Evolutionary conservation across 495 filamentous ascomycete species (phyloP).

Genomic region (Rhypophila decipiens): DNA sequence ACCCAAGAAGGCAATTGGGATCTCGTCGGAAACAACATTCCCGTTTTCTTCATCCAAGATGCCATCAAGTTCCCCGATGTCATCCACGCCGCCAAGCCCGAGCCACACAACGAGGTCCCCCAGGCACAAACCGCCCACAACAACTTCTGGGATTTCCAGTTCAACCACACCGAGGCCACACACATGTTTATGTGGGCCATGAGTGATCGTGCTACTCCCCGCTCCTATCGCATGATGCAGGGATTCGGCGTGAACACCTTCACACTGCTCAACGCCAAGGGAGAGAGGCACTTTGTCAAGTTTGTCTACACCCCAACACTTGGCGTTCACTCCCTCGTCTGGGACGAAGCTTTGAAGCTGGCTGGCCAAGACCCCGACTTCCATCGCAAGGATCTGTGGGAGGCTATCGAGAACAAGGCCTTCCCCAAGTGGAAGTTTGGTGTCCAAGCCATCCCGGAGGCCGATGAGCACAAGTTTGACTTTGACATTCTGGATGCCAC

Average conservation of each 20-base stretch:
- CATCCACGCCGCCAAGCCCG: constrained; percentile 74
- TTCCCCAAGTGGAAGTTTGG: constrained; percentile 83
- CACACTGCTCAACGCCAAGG: constrained; percentile 63
- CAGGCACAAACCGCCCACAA: constrained; percentile 61
- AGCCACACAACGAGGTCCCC: constrained; percentile 65
- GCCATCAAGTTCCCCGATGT: constrained; percentile 70
- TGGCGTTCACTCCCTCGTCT: constrained; percentile 78
- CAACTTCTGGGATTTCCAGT: constrained; percentile 58
- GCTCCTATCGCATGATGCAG: constrained; percentile 84
- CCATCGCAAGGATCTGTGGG: constrained; percentile 74
- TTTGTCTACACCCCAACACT: constrained; percentile 73
- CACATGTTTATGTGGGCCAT: constrained; percentile 84
- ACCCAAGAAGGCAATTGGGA: constrained; percentile 56
- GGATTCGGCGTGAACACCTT: constrained; percentile 88
- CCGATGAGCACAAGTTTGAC: constrained; percentile 71
- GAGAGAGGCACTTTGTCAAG: constrained; percentile 73
- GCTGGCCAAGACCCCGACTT: constrained; percentile 80
- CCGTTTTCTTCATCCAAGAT: constrained; percentile 68
- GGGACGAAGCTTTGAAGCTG: constrained; percentile 84
- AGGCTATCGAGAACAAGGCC: constrained; percentile 68
- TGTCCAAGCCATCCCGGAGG: constrained; percentile 68
- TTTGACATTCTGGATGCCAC: constrained; percentile 92
- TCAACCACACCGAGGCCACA: constrained; percentile 64
- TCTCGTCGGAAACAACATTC: constrained; percentile 61
- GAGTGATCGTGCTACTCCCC: constrained; percentile 73